These are phyloP conservation scores for Arachnomyces sp. DNA, from an alignment of 2,329 filamentous ascomycete species.

Conservation along the genomic window DNA sequence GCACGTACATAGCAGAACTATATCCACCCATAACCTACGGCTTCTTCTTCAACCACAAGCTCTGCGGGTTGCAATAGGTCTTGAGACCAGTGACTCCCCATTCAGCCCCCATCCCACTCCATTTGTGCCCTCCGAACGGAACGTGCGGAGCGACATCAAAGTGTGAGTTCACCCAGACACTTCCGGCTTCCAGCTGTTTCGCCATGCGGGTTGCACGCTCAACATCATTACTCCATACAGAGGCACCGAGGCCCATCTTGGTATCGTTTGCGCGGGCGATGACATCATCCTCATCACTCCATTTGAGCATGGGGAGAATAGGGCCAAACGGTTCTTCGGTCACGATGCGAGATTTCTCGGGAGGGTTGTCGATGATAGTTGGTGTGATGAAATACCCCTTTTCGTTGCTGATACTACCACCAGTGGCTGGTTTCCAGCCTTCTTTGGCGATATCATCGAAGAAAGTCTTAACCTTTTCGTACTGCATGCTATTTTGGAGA, in stretches of 20 bases:
- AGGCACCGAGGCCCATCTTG: constrained; percentile 48
- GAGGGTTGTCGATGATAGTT: constrained; percentile 51
- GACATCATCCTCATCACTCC: constrained; percentile 53
- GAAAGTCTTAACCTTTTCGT: constrained; percentile 49
- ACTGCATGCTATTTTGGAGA: constrained; percentile 58
- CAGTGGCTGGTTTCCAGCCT: constrained; percentile 45
- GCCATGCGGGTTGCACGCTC: constrained; percentile 45
- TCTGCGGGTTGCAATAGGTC: constrained; percentile 33
- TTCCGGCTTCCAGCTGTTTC: constrained; percentile 47
- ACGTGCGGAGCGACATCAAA: constrained; percentile 22
- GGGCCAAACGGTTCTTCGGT: constrained; percentile 56
- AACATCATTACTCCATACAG: constrained; percentile 50
- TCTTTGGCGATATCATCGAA: constrained; percentile 49
- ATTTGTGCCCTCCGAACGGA: constrained; percentile 45
- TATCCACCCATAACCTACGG: not conserved
- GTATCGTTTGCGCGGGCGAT: constrained; percentile 47
- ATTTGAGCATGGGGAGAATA: constrained; percentile 55
- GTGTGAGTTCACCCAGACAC: constrained; percentile 51
- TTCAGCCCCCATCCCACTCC: constrained; percentile 45
- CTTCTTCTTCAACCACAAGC: constrained; percentile 23
- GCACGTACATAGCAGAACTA: not conserved
- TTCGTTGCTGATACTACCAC: constrained; percentile 34
- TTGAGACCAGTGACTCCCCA: constrained; percentile 35
- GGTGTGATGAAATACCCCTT: constrained; percentile 52
- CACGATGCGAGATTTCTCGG: constrained; percentile 48